phyloP scores from a whole-genome alignment of 768 basidiomycete genomes.

The Suillus clintonianus region DNA sequence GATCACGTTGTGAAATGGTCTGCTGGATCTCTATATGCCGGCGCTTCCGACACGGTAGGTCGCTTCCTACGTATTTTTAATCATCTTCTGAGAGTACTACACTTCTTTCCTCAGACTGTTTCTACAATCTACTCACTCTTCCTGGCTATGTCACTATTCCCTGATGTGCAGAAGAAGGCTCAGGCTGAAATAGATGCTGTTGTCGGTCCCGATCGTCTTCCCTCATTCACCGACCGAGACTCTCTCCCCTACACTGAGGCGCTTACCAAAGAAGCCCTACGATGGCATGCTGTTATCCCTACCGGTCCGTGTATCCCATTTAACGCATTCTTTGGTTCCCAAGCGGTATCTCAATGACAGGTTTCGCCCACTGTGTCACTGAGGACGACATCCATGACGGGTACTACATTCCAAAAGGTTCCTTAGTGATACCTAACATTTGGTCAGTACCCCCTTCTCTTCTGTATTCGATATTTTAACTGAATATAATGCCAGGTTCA shows the following conservation, averaged over 20 bases:
- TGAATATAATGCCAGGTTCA: constrained; percentile 20
- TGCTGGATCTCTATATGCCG: constrained; percentile 34
- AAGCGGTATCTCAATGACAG: constrained; percentile 11
- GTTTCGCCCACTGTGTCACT: constrained; percentile 50
- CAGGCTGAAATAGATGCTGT: constrained; percentile 64
- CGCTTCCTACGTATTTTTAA: not conserved
- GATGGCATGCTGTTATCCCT: constrained; percentile 44
- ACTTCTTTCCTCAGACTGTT: not conserved
- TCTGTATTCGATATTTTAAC: not conserved
- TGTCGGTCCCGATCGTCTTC: constrained; percentile 60
- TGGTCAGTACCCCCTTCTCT: constrained; percentile 20
- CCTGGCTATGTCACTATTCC: constrained; percentile 3
- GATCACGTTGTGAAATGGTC: constrained; percentile 67
- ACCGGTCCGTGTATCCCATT: constrained; percentile 39
- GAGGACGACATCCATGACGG: constrained; percentile 65
- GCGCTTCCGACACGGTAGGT: constrained; percentile 7
- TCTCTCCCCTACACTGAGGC: constrained; percentile 63
- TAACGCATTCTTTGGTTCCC: constrained; percentile 35
- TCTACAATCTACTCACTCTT: constrained; percentile 11
- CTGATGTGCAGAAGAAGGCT: constrained; percentile 57
- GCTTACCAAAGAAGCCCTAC: constrained; percentile 56
- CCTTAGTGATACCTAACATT: constrained; percentile 25
- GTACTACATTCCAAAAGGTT: constrained; percentile 57
- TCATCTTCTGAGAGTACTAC: not conserved
- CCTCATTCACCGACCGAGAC: constrained; percentile 58